Evolutionary conservation across 352 stramenopile species (phyloP), one percentile per base, ranked within the genome.

Genomic region (Phytophthora macrochlamydospora): DNA sequence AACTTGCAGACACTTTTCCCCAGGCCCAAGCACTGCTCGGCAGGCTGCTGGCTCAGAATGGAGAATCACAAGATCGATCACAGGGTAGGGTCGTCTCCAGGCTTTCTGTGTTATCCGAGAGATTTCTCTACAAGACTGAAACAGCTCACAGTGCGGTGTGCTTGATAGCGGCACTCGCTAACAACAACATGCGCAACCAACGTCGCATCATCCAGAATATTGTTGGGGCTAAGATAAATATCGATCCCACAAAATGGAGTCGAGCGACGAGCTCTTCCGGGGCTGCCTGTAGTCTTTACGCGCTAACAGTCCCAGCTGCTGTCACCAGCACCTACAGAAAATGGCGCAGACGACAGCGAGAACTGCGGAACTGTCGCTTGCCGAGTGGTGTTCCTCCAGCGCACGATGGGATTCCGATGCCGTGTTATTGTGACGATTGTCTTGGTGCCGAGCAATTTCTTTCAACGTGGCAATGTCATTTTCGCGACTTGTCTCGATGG

Each of bases 341-440:
- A 35, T 91, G 73, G 82, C 63, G 65, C n/a, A 57, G 63, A 30
- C 73, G 82, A 2, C 71, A 79, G 60, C 71, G 66, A 48, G 35
- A 67, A 5, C 59, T 91, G 7, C 40, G 70, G 32, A 62, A 60
- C 9, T 67, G 64, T 42, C 74, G 76, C 5, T 45, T 87, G 7
- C 82, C 79, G 1, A 77, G 52, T 28, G 79, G 79, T 2, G 42
- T 48, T 0, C 78, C 79, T 29, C 79, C 81, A n/a, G 28, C 51
- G 24, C 56, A 62, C 2, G 66, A 86, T 13, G 78, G 78, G 0
- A 65, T 87, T 5, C 76, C 82, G 5, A 75, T 68, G 38, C 59
- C 79, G 7, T 89, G 79, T 37, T 75, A 79, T 33, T 87, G 82
- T 43, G 71, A 91, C n/a, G 57, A 71, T 33, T 91, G 82, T 44